These are phyloP conservation scores for Volutella citrinella DNA, from an alignment of 2,329 filamentous ascomycete genomes.

Conservation along the genomic window DNA sequence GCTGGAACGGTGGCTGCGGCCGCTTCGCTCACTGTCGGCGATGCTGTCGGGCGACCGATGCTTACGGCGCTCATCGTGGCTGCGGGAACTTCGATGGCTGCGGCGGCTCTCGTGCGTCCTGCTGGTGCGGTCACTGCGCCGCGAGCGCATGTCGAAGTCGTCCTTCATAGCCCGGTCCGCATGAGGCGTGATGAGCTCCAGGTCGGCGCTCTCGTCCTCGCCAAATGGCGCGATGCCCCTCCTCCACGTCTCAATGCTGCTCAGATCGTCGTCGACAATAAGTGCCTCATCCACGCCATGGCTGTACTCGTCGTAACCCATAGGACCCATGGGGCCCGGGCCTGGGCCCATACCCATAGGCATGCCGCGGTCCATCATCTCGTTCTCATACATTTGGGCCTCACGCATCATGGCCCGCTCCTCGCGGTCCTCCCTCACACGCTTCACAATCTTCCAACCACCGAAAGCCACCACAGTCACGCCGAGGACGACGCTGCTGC, in stretches of 20 bases:
- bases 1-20: conserved; percentile 20
- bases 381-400: conserved; percentile 26
- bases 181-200: conserved; percentile 56
- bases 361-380: conserved; percentile 18
- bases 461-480: conserved; percentile 96
- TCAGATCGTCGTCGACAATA: conserved; percentile 56
- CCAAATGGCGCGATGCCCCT: conserved; percentile 51
- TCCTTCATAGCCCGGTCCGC: conserved; percentile 49
- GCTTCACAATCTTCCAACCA: conserved; percentile 96
- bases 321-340: conserved; percentile 24
- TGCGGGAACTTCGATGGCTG: conserved; percentile 26
- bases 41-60: conserved; percentile 32
- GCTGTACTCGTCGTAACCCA: conserved; percentile 29
- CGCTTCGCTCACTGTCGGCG: conserved; percentile 35
- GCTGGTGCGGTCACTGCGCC: conserved; percentile 31
- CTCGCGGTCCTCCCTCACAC: conserved; percentile 56
- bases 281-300: conserved; percentile 51
- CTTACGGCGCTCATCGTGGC: conserved; percentile 24
- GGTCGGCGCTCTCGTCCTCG: conserved; percentile 46
- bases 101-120: conserved; percentile 26
- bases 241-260: conserved; percentile 57
- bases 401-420: conserved; percentile 26
- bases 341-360: too few relatives aligned
- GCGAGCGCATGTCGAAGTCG: conserved; percentile 38
- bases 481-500: conserved; percentile 81